Evolutionary conservation across 305 asterid species (phyloP).

Genomic region (Solanum aculeatissimum): DNA sequence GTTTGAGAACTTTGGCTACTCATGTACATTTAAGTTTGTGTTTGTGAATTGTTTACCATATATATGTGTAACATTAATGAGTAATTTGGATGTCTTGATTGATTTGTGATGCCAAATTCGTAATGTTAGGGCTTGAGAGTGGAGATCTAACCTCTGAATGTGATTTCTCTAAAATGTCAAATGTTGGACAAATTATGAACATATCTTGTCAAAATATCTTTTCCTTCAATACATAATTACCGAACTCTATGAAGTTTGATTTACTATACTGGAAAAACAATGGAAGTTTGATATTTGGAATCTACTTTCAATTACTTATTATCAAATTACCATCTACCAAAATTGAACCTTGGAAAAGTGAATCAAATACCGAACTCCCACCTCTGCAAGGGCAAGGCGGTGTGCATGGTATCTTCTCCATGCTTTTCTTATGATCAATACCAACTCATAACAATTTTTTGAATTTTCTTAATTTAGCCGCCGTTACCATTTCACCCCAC

Average conservation of each 20-base stretch:
- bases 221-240: not conserved
- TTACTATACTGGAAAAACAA: not conserved
- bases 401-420: not conserved
- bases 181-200: not conserved
- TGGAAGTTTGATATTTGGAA: not conserved
- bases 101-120: not conserved
- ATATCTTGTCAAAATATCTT: not conserved
- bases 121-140: not conserved
- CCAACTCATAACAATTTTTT: not conserved
- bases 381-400: not conserved
- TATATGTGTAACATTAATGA: not conserved
- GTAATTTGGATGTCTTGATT: not conserved
- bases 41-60: not conserved
- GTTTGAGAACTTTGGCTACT: not conserved
- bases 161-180: not conserved
- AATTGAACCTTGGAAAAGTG: not conserved
- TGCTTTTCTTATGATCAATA: not conserved
- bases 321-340: not conserved
- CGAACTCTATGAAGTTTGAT: not conserved
- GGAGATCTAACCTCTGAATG: not conserved
- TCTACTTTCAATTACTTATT: not conserved
- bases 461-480: not conserved
- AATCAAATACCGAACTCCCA: not conserved
- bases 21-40: not conserved
- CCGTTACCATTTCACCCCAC: not conserved